These are phyloP conservation scores for Phyllosticta paracitricarpa DNA, from an alignment of 2,329 filamentous ascomycete species.

Conservation along the genomic window DNA sequence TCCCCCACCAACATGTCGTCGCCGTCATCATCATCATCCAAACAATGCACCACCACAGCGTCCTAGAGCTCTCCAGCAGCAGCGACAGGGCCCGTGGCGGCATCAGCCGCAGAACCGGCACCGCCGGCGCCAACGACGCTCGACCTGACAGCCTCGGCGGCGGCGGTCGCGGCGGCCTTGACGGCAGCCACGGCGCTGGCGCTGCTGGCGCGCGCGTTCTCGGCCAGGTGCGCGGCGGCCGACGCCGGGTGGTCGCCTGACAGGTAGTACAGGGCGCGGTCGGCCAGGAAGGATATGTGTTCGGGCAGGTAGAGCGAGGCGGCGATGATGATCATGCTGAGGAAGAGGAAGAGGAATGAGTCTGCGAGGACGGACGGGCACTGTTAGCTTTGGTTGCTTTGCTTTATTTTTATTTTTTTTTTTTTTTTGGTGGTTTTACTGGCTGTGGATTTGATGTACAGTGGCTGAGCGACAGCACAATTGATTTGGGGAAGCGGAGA, in stretches of 20 bases:
- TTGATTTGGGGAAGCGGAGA: neutral
- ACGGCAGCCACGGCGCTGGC: neutral
- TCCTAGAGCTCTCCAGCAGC: neutral
- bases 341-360: conserved; percentile 81
- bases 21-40: neutral
- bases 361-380: conserved; percentile 44
- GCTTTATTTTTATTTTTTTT: too few relatives aligned
- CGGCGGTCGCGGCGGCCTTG: neutral
- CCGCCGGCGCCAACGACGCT: neutral
- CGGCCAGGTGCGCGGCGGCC: neutral
- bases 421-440: neutral
- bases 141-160: neutral
- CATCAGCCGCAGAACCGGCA: neutral
- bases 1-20: neutral
- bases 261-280: conserved; percentile 90
- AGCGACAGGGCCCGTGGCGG: neutral
- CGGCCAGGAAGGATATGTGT: conserved; percentile 72
- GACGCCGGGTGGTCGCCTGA: conserved; percentile 51
- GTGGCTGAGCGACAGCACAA: neutral
- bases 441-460: neutral
- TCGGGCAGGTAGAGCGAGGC: conserved; percentile 87
- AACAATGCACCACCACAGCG: neutral
- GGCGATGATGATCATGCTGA: conserved; percentile 77
- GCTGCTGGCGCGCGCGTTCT: neutral
- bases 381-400: neutral